Conservation (phyloP, 352 stramenopile species). For the Phytopythium litorale region DNA sequence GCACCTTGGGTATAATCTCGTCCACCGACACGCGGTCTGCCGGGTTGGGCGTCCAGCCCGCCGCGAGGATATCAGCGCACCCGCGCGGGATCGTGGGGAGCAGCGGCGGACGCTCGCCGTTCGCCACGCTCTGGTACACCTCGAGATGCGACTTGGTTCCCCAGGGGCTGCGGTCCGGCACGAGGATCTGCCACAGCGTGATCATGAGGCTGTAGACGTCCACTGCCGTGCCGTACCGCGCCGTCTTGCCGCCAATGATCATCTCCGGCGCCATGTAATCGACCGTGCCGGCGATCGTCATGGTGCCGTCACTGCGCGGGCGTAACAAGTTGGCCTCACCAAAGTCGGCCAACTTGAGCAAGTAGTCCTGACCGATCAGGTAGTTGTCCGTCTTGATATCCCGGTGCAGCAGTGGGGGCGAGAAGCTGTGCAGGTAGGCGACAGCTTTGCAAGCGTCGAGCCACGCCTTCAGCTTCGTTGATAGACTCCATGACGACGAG, state of each 20-base stretch:
- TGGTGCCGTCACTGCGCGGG: constrained; percentile 69
- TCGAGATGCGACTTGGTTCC: constrained; percentile 69
- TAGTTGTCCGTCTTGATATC: constrained; percentile 90
- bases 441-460: constrained; percentile 79
- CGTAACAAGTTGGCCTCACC: constrained; percentile 80
- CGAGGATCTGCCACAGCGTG: constrained; percentile 86
- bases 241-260: constrained; percentile 80
- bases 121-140: constrained; percentile 71
- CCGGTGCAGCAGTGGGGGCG: constrained; percentile 69
- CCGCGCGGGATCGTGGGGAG: constrained; percentile 63
- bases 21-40: constrained; percentile 68
- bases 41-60: constrained; percentile 67
- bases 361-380: constrained; percentile 68
- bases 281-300: constrained; percentile 84
- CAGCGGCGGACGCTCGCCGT: constrained; percentile 68
- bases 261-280: constrained; percentile 87
- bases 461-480: constrained; percentile 78
- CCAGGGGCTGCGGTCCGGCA: constrained; percentile 72
- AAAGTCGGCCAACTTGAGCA: constrained; percentile 84
- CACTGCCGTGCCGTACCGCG: constrained; percentile 68
- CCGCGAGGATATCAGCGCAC: constrained; percentile 70
- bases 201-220: constrained; percentile 88
- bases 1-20: constrained; percentile 73
- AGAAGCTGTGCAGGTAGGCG: constrained; percentile 83
- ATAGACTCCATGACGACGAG: constrained; percentile 53